Base-by-base conservation (phyloP, 2,329 filamentous ascomycete species). In the Elsinoe fawcettii region DNA sequence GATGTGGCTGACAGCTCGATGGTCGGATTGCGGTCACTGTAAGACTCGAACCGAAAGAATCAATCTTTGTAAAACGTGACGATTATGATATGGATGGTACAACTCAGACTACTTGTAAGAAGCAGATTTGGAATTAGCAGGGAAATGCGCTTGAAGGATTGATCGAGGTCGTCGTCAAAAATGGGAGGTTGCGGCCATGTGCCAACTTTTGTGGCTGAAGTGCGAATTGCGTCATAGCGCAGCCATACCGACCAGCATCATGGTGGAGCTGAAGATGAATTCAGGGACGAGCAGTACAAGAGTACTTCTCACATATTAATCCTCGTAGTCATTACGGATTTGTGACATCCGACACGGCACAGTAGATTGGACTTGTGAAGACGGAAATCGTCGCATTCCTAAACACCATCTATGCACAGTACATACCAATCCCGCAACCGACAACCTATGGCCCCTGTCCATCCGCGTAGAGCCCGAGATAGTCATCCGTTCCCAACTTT, bases 141-240 rank as follows among this genome's bases (percentile, higher is more conserved):
- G 23, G 30, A 30, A 6, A 3, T 12, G 25, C 3, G 44, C 34
- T 7, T 37, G 34, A 37, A 37, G 34, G 22, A 37, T 36, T n/a
- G n/a, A 39, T 18, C n/a, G n/a, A n/a, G n/a, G n/a, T n/a, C 12
- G 18, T 53, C 5, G 32, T 39, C 30, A 12, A 53, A 20, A 32
- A 37, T 32, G 30, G 11, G 32, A 37, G 25, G 30, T 53, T 25
- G 12, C 30, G 49, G 34, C 32, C 7, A 37, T 12, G 49, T 53
- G 30, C 49, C 49, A 53, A 53, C 49, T 53, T 53, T 53, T 53
- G 49, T 53, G 49, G 49, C 49, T 53, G 49, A 39, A 53, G 22
- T 22, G 20, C 41, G 22, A 46, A 20, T 53, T 53, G 30, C 34
- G 49, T 37, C 49, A 39, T 53, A 30, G 34, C 49, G 41, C 41